Percentiles rank a stretch among this genome's conserved stretches.
Conservation (phyloP, 768 basidiomycete species). For the Russula olivacea region DNA sequence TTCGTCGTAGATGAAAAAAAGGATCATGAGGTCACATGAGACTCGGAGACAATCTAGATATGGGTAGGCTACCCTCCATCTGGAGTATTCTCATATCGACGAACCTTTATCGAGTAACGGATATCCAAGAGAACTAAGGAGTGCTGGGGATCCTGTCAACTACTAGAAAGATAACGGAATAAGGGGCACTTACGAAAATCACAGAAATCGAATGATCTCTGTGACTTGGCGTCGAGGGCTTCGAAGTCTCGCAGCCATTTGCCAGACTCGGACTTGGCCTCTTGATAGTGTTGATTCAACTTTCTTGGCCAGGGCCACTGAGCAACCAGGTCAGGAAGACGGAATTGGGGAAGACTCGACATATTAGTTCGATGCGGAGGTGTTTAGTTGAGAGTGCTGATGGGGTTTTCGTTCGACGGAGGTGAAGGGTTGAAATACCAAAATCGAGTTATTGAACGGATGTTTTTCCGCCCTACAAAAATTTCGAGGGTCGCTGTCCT, state of each 20-base stretch:
- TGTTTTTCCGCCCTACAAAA: too few relatives aligned
- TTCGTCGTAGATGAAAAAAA: conserved; percentile 17
- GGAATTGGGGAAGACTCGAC: background rate
- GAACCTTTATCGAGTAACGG: conserved; percentile 6
- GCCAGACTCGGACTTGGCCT: conserved; percentile 2
- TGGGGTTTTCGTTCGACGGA: too few relatives aligned
- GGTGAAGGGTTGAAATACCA: too few relatives aligned
- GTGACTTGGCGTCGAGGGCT: conserved; percentile 8
- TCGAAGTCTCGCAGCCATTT: conserved; percentile 1
- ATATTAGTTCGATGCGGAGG: too few relatives aligned
- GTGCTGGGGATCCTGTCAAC: background rate
- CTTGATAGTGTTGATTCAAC: background rate
- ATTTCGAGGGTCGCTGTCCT: too few relatives aligned
- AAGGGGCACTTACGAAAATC: background rate
- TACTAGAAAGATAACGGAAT: background rate
- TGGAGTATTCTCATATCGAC: background rate
- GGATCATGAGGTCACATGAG: conserved; percentile 5
- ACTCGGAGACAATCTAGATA: conserved; percentile 7
- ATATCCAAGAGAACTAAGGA: conserved; percentile 3
- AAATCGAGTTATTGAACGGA: too few relatives aligned
- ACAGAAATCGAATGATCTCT: conserved; percentile 5
- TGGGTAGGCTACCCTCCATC: background rate
- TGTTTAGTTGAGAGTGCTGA: background rate
- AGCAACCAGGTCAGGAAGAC: conserved; percentile 2
- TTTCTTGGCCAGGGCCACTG: conserved; percentile 7